Conservation (phyloP, 768 basidiomycete species). For the Boletellus emodensis region DNA sequence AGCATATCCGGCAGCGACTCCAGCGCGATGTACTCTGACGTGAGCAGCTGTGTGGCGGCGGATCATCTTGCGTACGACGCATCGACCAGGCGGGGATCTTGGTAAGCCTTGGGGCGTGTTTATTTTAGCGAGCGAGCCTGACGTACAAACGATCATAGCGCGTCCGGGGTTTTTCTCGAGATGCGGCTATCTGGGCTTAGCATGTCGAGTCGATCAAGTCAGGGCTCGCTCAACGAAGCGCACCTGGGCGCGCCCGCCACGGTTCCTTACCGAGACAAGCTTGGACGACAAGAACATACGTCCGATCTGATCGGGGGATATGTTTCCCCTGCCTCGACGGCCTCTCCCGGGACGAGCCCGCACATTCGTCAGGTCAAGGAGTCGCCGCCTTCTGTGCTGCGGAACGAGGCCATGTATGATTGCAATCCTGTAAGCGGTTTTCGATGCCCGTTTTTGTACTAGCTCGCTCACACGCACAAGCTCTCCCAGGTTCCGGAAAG, state of each 20-base stretch:
- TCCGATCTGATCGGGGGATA: constrained; percentile 31
- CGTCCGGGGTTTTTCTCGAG: constrained; percentile 29
- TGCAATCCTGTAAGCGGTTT: constrained; percentile 22
- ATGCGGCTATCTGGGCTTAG: constrained; percentile 29
- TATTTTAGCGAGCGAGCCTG: constrained; percentile 20
- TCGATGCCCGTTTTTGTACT: background rate
- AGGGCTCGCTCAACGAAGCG: constrained; percentile 30
- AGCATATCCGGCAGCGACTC: constrained; percentile 60
- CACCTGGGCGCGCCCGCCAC: constrained; percentile 19
- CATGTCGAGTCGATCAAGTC: constrained; percentile 30
- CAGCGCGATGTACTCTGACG: constrained; percentile 48
- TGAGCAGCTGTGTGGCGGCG: constrained; percentile 33
- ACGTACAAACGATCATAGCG: constrained; percentile 24
- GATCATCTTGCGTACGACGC: constrained; percentile 31
- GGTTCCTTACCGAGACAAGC: constrained; percentile 25
- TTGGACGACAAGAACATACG: constrained; percentile 20
- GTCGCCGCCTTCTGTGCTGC: constrained; percentile 18
- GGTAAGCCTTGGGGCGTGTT: constrained; percentile 17
- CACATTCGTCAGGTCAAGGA: constrained; percentile 26
- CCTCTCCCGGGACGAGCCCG: constrained; percentile 39
- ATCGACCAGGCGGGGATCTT: constrained; percentile 33
- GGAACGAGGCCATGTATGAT: constrained; percentile 26
- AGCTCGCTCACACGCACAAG: constrained; percentile 6
- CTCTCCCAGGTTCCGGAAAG: constrained; percentile 22
- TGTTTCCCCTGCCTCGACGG: constrained; percentile 43